Conservation (phyloP, 225 moss, liverwort and hornwort species). For the Anthoceros angustus region DNA sequence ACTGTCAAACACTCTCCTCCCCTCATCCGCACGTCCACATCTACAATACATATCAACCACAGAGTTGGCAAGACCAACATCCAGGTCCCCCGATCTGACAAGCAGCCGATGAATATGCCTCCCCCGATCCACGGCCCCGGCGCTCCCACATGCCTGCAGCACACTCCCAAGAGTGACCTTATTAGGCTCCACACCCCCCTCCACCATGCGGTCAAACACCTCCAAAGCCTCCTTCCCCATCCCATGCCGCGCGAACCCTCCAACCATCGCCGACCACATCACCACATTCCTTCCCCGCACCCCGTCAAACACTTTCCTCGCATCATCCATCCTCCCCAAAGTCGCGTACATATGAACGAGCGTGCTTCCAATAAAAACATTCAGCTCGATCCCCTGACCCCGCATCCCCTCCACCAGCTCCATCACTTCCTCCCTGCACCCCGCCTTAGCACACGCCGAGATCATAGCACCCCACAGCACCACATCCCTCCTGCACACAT, state of each 20-base stretch:
- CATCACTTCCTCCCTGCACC: not conserved
- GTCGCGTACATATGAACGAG: not conserved
- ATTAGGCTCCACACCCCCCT: not conserved
- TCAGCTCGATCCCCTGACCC: not conserved
- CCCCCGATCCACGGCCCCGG: not conserved
- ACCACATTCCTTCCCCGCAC: not conserved
- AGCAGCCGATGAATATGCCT: not conserved
- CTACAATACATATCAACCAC: not conserved
- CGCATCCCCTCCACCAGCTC: not conserved
- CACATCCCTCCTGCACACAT: not conserved
- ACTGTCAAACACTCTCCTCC: not conserved
- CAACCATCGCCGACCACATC: not conserved
- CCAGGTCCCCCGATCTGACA: not conserved
- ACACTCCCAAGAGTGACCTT: not conserved
- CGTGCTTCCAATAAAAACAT: not conserved
- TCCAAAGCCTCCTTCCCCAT: not conserved
- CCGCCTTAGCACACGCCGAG: not conserved
- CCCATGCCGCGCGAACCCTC: not conserved
- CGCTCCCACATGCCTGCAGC: slow-evolving; percentile 2
- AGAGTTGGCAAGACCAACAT: not conserved
- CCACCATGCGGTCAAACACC: not conserved
- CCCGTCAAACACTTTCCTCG: not conserved
- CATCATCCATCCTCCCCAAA: not conserved
- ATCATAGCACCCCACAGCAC: slow-evolving; percentile 1
- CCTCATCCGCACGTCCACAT: not conserved